A percentile compares a stretch with the other conserved stretches of the same genome.
These are phyloP conservation scores for Chaetomiaceae sp. DNA, from an alignment of 2,329 filamentous ascomycete species.

Conservation along the genomic window DNA sequence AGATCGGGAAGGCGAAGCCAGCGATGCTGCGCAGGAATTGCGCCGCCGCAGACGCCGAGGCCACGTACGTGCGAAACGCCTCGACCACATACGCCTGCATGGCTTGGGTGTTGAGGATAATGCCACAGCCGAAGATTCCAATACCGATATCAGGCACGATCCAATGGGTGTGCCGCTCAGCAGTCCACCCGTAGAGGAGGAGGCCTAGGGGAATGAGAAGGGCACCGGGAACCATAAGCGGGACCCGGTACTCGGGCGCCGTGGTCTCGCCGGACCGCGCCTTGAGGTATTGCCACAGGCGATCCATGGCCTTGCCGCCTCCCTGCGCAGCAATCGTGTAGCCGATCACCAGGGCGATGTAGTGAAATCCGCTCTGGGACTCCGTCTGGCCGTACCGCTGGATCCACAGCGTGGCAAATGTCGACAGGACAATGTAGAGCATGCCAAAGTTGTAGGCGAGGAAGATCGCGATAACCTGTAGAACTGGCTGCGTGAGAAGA, in stretches of 20 bases:
- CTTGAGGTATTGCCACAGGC: not conserved
- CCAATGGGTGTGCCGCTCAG: not conserved
- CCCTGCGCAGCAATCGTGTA: not conserved
- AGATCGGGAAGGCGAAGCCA: not conserved
- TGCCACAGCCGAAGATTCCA: not conserved
- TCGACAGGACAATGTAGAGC: not conserved
- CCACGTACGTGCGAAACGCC: not conserved
- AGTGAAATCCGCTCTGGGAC: not conserved
- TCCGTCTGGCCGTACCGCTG: not conserved
- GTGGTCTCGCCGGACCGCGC: not conserved
- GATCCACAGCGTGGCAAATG: not conserved
- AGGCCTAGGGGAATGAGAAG: not conserved
- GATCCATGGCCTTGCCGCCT: not conserved
- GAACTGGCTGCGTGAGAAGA: not conserved
- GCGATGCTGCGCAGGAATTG: not conserved
- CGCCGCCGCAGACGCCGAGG: not conserved
- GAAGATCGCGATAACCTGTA: not conserved
- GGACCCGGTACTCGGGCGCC: not conserved
- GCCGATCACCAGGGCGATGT: not conserved
- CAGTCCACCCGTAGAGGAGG: not conserved
- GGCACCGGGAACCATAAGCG: not conserved
- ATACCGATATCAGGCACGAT: not conserved
- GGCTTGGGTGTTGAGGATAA: not conserved
- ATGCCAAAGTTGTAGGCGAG: slow-evolving; percentile 1
- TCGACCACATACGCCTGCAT: not conserved